Evolutionary conservation across 306 rosid species (phyloP).

Genomic region (Gastrolobium villosum): DNA sequence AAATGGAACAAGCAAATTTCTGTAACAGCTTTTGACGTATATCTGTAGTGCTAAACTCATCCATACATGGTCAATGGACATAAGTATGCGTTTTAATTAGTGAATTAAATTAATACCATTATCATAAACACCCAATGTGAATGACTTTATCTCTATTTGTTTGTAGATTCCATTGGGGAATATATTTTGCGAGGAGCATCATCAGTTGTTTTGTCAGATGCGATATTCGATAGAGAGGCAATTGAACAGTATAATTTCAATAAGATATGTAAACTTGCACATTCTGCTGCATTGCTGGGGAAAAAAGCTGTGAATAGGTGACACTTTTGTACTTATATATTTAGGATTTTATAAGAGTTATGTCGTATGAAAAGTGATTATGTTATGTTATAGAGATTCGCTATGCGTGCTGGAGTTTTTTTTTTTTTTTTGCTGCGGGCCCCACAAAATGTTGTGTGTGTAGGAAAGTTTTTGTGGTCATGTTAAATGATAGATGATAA

Average conservation of each 20-base stretch:
- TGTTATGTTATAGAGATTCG: too few relatives aligned
- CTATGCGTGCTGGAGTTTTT: too few relatives aligned
- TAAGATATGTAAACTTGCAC: constrained; percentile 74
- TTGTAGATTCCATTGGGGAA: constrained; percentile 70
- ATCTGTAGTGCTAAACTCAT: neutral
- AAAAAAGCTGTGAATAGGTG: constrained; percentile 68
- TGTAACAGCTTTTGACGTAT: neutral
- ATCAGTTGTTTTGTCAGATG: constrained; percentile 88
- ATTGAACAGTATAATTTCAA: constrained; percentile 57
- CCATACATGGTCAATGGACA: neutral
- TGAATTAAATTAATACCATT: constrained; percentile 11
- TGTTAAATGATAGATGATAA: too few relatives aligned
- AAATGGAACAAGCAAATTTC: neutral
- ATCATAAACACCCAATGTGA: constrained; percentile 1
- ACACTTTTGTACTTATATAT: constrained; percentile 10
- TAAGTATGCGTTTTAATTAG: constrained; percentile 5
- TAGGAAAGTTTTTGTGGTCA: too few relatives aligned
- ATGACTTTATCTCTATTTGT: constrained; percentile 29
- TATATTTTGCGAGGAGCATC: constrained; percentile 79
- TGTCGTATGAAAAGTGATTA: too few relatives aligned
- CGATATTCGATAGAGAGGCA: constrained; percentile 83
- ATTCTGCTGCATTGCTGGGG: constrained; percentile 66
- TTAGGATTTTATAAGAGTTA: too few relatives aligned
- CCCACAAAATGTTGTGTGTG: too few relatives aligned
- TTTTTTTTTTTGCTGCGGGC: too few relatives aligned